Base-by-base conservation (phyloP, 176 grass and related monocot species). In the Hsuehochloa calcarea region DNA sequence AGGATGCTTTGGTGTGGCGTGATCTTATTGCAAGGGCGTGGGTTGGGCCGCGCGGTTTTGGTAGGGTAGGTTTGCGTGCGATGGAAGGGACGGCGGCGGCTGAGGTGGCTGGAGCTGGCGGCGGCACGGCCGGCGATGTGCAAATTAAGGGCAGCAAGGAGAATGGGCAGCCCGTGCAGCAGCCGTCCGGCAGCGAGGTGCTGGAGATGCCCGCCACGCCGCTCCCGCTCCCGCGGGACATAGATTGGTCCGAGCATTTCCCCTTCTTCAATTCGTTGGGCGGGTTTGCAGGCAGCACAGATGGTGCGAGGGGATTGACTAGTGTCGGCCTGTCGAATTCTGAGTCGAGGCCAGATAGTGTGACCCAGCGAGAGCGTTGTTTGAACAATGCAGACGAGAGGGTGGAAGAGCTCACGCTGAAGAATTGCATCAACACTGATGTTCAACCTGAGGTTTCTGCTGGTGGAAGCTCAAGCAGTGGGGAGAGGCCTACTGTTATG, bases 361-460 rank as follows among this genome's bases (percentile, higher is more conserved):
- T 83, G 15, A 84, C 64, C n/a, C 78, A 89, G 51, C 45, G 65
- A 19, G 74, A 89, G 51, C 45, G 59, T 3, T 82, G 82, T 56
- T 78, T 85, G 79, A 71, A 64, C 13, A 82, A 59, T 3, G 71
- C 40, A 5, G 91, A 88, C 17, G 88, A 89, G 56, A 92, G 82
- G 87, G 97, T 96, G 70, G 97, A 99, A 84, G 97, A 99, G 86
- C 86, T 99, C 80, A 96, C 97, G 1, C 51, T 99, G 55, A 86
- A 87, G 52, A 91, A 94, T 69, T 99, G 90, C 79, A 92, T 80
- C 75, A 76, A 54, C 69, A 22, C 73, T 15, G 74, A 79, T 31
- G 67, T n/a, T 2, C 26, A 79, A 51, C 65, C 86, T 12, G 91
- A 78, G 13, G 71, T 56, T 70, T 92, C 91, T 10, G 81, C 68